phyloP scores from a whole-genome alignment of 2,329 filamentous ascomycete species.

The Colletotrichum noveboracense region DNA sequence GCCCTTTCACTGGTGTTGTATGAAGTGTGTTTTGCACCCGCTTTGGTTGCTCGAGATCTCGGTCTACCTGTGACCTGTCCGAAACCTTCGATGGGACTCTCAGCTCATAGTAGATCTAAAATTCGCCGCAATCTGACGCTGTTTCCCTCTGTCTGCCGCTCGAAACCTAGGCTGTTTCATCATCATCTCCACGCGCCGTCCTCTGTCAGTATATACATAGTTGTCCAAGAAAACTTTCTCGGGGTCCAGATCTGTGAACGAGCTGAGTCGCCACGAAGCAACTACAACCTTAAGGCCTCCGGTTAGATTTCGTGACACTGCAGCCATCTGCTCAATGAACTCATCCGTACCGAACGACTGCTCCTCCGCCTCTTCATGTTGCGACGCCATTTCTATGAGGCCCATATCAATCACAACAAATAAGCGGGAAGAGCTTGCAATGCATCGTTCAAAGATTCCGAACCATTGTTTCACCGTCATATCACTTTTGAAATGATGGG shows the following conservation, averaged over 20 bases:
- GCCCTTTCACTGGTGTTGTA: no score
- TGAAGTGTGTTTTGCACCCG: no score
- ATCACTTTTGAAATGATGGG: background rate
- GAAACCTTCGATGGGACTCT: no score
- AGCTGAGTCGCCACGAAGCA: background rate
- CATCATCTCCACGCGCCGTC: background rate
- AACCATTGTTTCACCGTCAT: background rate
- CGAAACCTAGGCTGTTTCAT: background rate
- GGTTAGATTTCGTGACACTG: background rate
- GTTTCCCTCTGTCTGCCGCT: accelerated
- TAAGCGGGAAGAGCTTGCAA: background rate
- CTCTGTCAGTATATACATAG: accelerated
- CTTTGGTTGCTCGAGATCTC: no score
- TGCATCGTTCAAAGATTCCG: background rate
- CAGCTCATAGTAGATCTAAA: background rate
- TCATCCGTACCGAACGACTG: accelerated
- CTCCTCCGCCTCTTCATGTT: accelerated
- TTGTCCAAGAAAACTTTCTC: accelerated
- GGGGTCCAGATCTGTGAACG: accelerated
- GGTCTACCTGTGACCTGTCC: no score
- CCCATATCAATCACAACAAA: background rate
- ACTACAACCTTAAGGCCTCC: accelerated
- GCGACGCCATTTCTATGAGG: background rate
- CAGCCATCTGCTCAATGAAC: background rate
- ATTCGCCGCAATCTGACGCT: accelerated